Evolutionary conservation across 2,329 filamentous ascomycete genomes (phyloP), one percentile per base, ranked within the genome.

Genomic region (Escovopsis sp.): DNA sequence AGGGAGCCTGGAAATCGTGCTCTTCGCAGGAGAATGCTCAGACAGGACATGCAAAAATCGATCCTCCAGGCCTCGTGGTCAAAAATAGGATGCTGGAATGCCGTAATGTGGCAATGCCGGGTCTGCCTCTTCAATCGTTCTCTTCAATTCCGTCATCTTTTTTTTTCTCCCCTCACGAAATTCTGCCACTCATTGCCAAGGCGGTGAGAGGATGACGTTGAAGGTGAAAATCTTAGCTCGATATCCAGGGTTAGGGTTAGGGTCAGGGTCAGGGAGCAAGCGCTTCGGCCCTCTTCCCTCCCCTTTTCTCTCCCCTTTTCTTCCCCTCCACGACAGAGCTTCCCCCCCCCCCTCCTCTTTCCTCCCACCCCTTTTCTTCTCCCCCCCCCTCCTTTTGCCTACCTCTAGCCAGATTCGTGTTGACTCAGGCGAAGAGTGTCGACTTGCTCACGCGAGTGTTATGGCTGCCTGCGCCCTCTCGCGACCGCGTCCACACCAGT

Each of bases 111-210:
- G n/a, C n/a, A n/a, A n/a, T n/a, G n/a, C n/a, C n/a, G n/a, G n/a
- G n/a, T n/a, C n/a, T n/a, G n/a, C n/a, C n/a, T n/a, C n/a, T n/a
- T n/a, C n/a, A n/a, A n/a, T n/a, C n/a, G n/a, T n/a, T n/a, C n/a
- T n/a, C n/a, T n/a, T n/a, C n/a, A 28, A 17, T 35, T 33, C 39
- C 30, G 28, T 36, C 42, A 48, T 42, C 40, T 48, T 49, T 46
- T 38, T 25, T 25, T 25, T 25, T 21, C 19, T 9, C 21, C 11
- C 21, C 7, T 25, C 3, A 8, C 11, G 31, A 30, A 34, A 43
- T 49, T 49, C 45, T 48, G 46, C 47, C 43, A 21, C 16, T 25
- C 8, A 8, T 27, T 31, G 17, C 18, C 15, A 42, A 35, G 37
- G 48, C 48, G 45, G 35, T 54, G 45, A 35, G 28, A 12, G 11